phyloP scores from a whole-genome alignment of 2,329 filamentous ascomycete genomes.

The Penicillium psychrosexuale region DNA sequence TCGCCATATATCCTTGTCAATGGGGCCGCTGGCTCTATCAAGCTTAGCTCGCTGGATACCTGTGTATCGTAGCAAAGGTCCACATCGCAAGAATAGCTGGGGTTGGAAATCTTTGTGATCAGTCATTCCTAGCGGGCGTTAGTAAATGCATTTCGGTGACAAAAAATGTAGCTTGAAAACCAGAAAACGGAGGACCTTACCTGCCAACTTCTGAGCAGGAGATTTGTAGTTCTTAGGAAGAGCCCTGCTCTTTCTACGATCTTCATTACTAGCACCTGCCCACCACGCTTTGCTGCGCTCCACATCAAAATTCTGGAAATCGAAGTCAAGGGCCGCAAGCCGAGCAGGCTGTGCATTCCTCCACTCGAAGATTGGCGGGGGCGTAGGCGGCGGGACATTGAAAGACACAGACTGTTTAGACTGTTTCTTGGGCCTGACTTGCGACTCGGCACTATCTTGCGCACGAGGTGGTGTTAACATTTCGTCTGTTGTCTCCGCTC shows the following conservation, averaged over 20 bases:
- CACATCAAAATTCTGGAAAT: constrained; percentile 50
- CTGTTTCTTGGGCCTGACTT: constrained; percentile 36
- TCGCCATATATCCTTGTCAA: constrained; percentile 79
- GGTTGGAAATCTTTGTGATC: constrained; percentile 71
- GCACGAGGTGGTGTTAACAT: constrained; percentile 15
- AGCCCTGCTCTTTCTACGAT: constrained; percentile 48
- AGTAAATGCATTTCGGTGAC: neutral
- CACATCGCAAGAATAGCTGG: constrained; percentile 79
- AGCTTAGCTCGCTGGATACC: constrained; percentile 64
- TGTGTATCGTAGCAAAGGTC: constrained; percentile 84
- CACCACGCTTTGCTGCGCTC: constrained; percentile 69
- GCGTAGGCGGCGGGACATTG: constrained; percentile 46
- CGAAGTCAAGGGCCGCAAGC: constrained; percentile 58
- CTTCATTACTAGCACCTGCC: constrained; percentile 58
- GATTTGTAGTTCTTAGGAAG: constrained; percentile 37
- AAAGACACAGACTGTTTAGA: constrained; percentile 46
- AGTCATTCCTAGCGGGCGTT: constrained; percentile 42
- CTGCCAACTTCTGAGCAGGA: constrained; percentile 33
- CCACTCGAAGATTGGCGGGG: constrained; percentile 60
- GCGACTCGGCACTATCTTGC: constrained; percentile 22
- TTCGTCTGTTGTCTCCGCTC: constrained; percentile 14
- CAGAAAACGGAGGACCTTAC: constrained; percentile 18
- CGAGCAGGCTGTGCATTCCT: constrained; percentile 63
- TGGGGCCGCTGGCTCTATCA: constrained; percentile 32
- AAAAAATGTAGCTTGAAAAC: neutral